These are phyloP conservation scores for Limonomyces culmigenus DNA, from an alignment of 1,284 basidiomycete species.

Conservation along the genomic window DNA sequence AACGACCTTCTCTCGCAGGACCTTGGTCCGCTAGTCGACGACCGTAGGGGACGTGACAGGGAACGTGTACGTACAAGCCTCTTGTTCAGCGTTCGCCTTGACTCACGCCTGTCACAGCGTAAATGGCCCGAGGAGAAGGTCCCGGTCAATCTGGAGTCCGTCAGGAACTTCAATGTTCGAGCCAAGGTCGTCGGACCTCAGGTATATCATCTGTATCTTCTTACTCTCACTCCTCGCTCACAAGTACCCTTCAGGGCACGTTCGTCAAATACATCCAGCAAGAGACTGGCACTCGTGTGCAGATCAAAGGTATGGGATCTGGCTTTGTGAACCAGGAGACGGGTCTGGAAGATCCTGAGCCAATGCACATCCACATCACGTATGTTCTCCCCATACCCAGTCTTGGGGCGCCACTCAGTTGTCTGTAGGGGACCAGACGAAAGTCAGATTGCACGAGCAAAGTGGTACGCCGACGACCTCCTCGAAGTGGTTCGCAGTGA, in stretches of 20 bases:
- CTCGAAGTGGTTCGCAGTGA: conserved; percentile 74
- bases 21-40: conserved; percentile 77
- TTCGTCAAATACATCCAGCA: conserved; percentile 98
- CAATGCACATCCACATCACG: conserved; percentile 92
- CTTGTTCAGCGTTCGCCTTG: conserved; percentile 1
- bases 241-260: conserved; percentile 47
- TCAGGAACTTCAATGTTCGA: conserved; percentile 94
- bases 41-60: conserved; percentile 52
- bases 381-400: conserved; percentile 25
- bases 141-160: conserved; percentile 71
- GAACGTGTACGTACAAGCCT: conserved; percentile 21
- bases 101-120: conserved; percentile 24
- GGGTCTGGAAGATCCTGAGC: conserved; percentile 78
- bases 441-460: conserved; percentile 72
- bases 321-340: conserved; percentile 95
- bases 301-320: conserved; percentile 91
- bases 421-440: conserved; percentile 82
- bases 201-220: conserved; percentile 24
- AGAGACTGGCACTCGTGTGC: conserved; percentile 93
- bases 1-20: conserved; percentile 78
- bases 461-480: conserved; percentile 79
- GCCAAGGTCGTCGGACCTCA: conserved; percentile 95
- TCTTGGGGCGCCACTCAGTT: too few relatives aligned
- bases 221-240: neutral
- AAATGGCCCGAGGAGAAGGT: conserved; percentile 97